Base-by-base conservation (phyloP, 192 early-diverging fungal genomes). In the Podila horticola region DNA sequence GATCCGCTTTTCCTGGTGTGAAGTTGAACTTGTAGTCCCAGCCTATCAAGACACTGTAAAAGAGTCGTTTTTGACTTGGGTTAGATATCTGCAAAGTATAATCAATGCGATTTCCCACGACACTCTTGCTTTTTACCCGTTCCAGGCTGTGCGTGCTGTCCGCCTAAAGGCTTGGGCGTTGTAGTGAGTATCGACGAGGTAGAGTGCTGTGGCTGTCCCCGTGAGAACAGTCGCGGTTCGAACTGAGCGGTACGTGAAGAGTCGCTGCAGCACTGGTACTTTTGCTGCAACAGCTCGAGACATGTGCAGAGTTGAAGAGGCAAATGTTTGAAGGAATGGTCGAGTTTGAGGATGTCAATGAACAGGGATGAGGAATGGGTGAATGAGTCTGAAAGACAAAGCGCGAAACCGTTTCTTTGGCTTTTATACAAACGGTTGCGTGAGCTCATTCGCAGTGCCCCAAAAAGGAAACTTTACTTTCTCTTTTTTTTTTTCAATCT, bases 1-100 rank as follows among this genome's bases (percentile, higher is more conserved):
- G 64, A 59, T 85, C 89, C 51, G 86, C 87, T 72, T 83, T 90
- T 22, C 75, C 89, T 33, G 87, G 85, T n/a, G 83, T 86, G 67
- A 96, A 97, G 74, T 96, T 96, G 59, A 93, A 71, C 79, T 96
- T 95, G 88, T 95, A 97, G 75, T 93, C 93, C 36, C 86, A 52
- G 22, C 86, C 88, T 31, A 90, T n/a, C 17, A 79, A 69, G 12
- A 89, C 22, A 5, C 88, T 84, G 12, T 51, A 45, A 45, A 45
- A 17, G 15, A 45, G 15, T 45, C 41, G 15, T 45, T 45, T 3
- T 17, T 13, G 41, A 45, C 41, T 17, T 17, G 41, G 15, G 41
- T 45, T 45, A 45, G 41, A 17, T 45, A 4, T 45, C 41, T 45
- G 11, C 9, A 36, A 17, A 17, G 15, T 45, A 45, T 1, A 3